A percentile compares a stretch with the other conserved stretches of the same genome.
These are phyloP conservation scores for Oenanthe sinensis DNA, from an alignment of 129 eudicot genomes.

Conservation along the genomic window DNA sequence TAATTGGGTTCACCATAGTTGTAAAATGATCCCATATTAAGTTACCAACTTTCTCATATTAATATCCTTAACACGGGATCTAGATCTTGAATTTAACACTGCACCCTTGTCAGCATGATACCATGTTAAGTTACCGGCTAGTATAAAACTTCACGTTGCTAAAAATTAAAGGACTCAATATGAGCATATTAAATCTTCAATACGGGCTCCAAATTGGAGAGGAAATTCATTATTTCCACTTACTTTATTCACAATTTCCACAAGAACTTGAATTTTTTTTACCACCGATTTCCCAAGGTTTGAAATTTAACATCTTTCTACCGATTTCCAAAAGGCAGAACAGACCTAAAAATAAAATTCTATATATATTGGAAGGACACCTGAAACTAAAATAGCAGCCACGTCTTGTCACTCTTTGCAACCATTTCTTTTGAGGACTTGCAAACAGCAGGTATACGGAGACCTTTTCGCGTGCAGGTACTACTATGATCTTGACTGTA, in stretches of 20 bases:
- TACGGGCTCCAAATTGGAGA: background rate
- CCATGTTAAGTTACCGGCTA: background rate
- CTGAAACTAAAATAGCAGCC: background rate
- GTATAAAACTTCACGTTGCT: too few species aligned
- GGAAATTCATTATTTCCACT: background rate
- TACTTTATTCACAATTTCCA: too few species aligned
- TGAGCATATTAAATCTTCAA: background rate
- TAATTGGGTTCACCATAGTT: background rate
- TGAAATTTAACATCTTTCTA: too few species aligned
- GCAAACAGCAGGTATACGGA: background rate
- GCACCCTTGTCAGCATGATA: too few species aligned
- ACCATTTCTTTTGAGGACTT: background rate
- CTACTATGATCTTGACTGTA: background rate
- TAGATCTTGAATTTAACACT: too few species aligned
- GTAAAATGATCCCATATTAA: too few species aligned
- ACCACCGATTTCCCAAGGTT: background rate
- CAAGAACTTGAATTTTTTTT: too few species aligned
- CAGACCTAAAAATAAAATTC: too few species aligned
- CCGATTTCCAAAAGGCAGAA: background rate
- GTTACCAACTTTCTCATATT: too few species aligned
- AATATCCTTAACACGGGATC: too few species aligned
- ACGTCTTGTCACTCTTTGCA: background rate
- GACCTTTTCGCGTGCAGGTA: conserved; percentile 2
- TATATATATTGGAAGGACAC: background rate
- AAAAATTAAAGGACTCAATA: background rate